Evolutionary conservation across 805 yeast species (phyloP).

Genomic region (Cyberlindnera suaveolens): DNA sequence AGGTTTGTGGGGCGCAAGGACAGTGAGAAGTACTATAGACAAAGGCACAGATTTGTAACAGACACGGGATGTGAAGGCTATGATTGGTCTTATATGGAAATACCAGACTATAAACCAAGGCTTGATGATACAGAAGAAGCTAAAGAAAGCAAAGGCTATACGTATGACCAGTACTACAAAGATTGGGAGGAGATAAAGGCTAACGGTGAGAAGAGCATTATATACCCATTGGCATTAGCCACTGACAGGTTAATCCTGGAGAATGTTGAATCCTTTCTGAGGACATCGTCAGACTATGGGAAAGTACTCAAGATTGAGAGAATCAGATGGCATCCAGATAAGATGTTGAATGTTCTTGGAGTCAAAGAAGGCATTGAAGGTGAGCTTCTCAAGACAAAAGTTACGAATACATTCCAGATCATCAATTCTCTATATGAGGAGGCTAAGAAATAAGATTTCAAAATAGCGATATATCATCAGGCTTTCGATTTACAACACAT

Average conservation of each 20-base stretch:
- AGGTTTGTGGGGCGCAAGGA: conserved; percentile 13
- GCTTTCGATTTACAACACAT: not conserved
- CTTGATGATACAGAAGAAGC: not conserved
- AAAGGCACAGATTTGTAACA: conserved; percentile 6
- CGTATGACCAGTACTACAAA: conserved; percentile 19
- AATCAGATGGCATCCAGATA: conserved; percentile 69
- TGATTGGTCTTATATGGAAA: conserved; percentile 18
- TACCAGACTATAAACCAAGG: conserved; percentile 10
- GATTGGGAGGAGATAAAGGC: conserved; percentile 23
- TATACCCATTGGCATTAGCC: conserved; percentile 27
- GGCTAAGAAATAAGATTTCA: no score
- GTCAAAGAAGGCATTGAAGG: conserved; percentile 6
- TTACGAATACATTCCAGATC: conserved; percentile 37
- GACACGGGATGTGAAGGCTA: conserved; percentile 3
- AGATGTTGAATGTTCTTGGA: conserved; percentile 34
- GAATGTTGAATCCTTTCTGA: conserved; percentile 14
- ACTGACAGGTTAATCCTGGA: conserved; percentile 20
- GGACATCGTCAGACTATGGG: conserved; percentile 4
- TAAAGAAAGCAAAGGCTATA: not conserved
- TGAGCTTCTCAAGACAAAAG: conserved; percentile 15
- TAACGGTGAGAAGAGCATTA: conserved; percentile 14
- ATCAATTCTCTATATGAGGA: conserved; percentile 35
- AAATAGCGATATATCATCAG: no score
- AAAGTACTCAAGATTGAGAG: conserved; percentile 40
- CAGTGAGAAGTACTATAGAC: conserved; percentile 5